Evolutionary conservation across 2,329 filamentous ascomycete species (phyloP).

Genomic region (Chaetomiaceae sp.): DNA sequence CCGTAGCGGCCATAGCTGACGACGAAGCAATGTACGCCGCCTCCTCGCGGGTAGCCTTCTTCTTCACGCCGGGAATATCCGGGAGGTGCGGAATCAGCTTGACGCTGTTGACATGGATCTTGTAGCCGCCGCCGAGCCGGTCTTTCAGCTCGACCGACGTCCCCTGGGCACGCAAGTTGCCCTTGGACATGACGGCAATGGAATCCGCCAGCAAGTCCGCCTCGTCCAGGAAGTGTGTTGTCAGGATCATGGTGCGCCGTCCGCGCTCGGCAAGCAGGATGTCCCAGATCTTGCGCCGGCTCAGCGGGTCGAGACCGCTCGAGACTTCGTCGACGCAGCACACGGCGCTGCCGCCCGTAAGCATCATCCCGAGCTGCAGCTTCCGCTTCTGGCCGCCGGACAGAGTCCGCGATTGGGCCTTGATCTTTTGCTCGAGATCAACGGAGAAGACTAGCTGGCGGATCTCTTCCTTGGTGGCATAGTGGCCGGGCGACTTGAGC

Average conservation of each 20-base stretch:
- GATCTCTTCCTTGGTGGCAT: conserved; percentile 56
- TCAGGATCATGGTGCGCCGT: conserved; percentile 75
- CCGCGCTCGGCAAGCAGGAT: conserved; percentile 84
- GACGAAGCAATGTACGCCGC: conserved; percentile 67
- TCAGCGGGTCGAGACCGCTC: conserved; percentile 81
- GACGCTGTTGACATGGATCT: conserved; percentile 67
- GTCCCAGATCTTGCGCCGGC: conserved; percentile 87
- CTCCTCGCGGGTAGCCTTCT: conserved; percentile 62
- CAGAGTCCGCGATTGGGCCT: conserved; percentile 68
- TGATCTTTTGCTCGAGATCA: conserved; percentile 70
- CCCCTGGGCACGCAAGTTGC: conserved; percentile 73
- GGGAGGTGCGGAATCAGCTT: conserved; percentile 44
- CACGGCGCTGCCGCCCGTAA: conserved; percentile 81
- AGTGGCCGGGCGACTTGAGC: conserved; percentile 62
- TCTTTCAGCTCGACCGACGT: conserved; percentile 85
- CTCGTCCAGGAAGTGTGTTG: conserved; percentile 91
- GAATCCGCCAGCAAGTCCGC: conserved; percentile 85
- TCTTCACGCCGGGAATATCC: conserved; percentile 52
- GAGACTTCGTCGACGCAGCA: conserved; percentile 92
- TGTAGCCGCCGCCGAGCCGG: conserved; percentile 75
- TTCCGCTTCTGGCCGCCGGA: conserved; percentile 92
- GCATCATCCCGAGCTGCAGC: conserved; percentile 90
- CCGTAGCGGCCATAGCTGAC: conserved; percentile 64
- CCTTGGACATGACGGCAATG: conserved; percentile 83
- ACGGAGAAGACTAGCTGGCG: conserved; percentile 62